Base-by-base conservation (phyloP, 768 basidiomycete species). In the Macrolepiota dolichaula region DNA sequence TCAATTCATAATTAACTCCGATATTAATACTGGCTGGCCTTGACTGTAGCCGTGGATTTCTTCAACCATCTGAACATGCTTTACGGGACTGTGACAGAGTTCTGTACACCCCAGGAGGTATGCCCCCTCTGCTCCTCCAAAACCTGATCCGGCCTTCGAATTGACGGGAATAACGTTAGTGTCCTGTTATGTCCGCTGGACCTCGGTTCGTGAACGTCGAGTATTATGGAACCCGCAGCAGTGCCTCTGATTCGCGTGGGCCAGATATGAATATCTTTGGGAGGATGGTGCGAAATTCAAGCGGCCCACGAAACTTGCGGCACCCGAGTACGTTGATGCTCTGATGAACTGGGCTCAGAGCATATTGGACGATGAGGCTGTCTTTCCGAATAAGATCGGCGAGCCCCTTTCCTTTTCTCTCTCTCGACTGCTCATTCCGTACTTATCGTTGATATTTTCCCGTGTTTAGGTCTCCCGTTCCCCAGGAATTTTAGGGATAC, bases 11-110 rank as follows among this genome's bases (percentile, higher is more conserved):
- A 38, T 37, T 22, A 5, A 17, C 40, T 12, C 44, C 51, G 4
- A 25, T 17, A 51, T 44, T 17, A 25, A 56, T 22, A 10, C 17
- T 57, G 19, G 19, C 17, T 57, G 19, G 19, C 32, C 24, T 22
- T 32, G 42, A 24, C 17, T 51, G 9, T 56, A 99, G 97, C 94
- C 32, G 96, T 98, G 62, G 97, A 99, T 74, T 99, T 99, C 77
- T 99, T 98, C 82, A 99, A 98, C 71, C 97, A 99, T 71, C 76
- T 99, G 65, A 99, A 99, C 73, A 99, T 99, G 97, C 79, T 99
- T 19, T 99, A 98, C 69, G 97, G 96, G 11, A 97, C 95, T 10
- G 87, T 99, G 24, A 97, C 97, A 1, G 97, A 99, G 76, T 98
- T 98, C 71, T 99, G 97, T 74, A 98, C 92, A 17, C 83, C 89